Conservation (phyloP, 768 basidiomycete genomes). For the Boletus bicolor region DNA sequence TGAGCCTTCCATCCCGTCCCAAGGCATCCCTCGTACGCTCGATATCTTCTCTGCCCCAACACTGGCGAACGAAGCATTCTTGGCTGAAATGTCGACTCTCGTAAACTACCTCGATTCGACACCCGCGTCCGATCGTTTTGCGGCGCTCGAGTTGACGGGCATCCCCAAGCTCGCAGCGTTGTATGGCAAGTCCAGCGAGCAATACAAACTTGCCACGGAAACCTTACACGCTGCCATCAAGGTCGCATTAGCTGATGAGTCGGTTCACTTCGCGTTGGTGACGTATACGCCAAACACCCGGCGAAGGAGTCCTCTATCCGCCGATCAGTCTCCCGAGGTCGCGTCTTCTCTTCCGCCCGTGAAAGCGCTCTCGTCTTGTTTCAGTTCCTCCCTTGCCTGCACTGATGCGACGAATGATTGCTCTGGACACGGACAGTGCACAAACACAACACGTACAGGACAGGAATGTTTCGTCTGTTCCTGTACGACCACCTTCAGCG, state of each 20-base stretch:
- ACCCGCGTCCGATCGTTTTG: conserved; percentile 47
- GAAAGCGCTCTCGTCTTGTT: conserved; percentile 61
- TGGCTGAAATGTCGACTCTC: conserved; percentile 43
- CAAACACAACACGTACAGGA: conserved; percentile 56
- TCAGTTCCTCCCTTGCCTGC: conserved; percentile 51
- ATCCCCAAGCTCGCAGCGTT: conserved; percentile 46
- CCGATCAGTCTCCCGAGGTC: conserved; percentile 42
- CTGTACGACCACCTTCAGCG: conserved; percentile 47
- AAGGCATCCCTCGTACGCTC: conserved; percentile 34
- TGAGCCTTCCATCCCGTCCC: conserved; percentile 30
- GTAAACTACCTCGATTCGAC: conserved; percentile 47
- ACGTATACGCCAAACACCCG: conserved; percentile 38
- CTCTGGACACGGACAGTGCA: conserved; percentile 69
- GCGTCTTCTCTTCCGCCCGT: conserved; percentile 49
- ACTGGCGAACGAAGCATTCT: conserved; percentile 37
- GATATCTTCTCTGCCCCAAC: conserved; percentile 42
- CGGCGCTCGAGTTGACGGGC: conserved; percentile 56
- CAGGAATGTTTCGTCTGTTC: conserved; percentile 47
- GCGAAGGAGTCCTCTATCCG: conserved; percentile 40
- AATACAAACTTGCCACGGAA: conserved; percentile 47
- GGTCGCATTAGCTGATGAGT: conserved; percentile 35
- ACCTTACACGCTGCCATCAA: conserved; percentile 50
- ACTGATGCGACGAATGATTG: conserved; percentile 60
- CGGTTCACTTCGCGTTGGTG: conserved; percentile 51
- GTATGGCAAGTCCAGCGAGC: conserved; percentile 50